Conservation (phyloP, 164 flowering plant species). For the Nymphaea thermarum region DNA sequence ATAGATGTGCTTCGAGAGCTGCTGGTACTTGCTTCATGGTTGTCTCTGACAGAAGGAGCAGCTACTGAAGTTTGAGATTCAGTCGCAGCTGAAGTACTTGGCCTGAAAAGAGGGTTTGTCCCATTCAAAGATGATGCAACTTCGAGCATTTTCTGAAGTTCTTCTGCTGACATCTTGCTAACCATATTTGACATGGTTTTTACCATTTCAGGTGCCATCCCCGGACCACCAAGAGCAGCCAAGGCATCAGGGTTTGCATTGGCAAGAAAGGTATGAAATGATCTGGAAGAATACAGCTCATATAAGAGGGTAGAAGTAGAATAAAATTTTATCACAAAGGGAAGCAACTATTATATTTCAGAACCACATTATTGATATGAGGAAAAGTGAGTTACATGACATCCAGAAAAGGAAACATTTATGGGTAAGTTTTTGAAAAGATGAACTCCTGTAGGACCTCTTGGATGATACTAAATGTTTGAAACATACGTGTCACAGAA, state of each 20-base stretch:
- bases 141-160: constrained; percentile 67
- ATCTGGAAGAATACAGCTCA: constrained; percentile 22
- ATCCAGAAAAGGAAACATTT: too few relatives aligned
- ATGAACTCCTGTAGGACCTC: too few relatives aligned
- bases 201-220: constrained; percentile 71
- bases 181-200: constrained; percentile 71
- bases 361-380: too few relatives aligned
- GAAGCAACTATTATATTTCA: too few relatives aligned
- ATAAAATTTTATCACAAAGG: too few relatives aligned
- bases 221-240: constrained; percentile 47
- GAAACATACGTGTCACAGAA: too few relatives aligned
- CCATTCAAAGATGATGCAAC: constrained; percentile 54
- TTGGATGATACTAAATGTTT: too few relatives aligned
- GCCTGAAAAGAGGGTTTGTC: constrained; percentile 19
- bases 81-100: constrained; percentile 9
- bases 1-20: constrained; percentile 25
- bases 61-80: neutral
- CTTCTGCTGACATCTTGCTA: constrained; percentile 72
- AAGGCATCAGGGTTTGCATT: constrained; percentile 55
- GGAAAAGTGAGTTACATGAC: too few relatives aligned
- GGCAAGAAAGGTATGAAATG: constrained; percentile 72
- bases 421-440: too few relatives aligned
- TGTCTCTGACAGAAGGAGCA: constrained; percentile 6
- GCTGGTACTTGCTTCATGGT: constrained; percentile 26
- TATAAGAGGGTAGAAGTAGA: too few relatives aligned